phyloP scores from a whole-genome alignment of 2,329 filamentous ascomycete species.

The Cladorrhinum sp. region DNA sequence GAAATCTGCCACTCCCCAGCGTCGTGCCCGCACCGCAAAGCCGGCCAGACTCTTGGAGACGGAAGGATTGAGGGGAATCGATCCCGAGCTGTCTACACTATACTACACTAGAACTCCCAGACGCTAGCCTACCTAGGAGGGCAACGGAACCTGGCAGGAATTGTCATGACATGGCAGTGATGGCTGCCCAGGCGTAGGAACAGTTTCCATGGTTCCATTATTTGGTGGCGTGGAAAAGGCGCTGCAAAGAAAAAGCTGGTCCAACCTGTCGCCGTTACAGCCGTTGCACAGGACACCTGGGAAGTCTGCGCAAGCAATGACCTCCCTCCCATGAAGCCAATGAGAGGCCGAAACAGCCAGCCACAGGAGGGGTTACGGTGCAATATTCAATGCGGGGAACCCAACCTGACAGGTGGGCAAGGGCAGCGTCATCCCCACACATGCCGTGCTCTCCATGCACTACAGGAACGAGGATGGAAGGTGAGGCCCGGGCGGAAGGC shows the following conservation, averaged over 20 bases:
- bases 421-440: constrained; percentile 10
- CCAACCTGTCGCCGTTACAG: neutral
- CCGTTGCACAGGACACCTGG: neutral
- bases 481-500: constrained; percentile 13
- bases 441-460: too few species aligned
- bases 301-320: neutral
- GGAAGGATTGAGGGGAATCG: neutral
- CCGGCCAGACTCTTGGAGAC: neutral
- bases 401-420: neutral
- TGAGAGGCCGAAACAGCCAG: constrained; percentile 14
- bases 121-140: neutral
- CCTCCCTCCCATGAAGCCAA: neutral
- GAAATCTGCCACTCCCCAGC: too few species aligned
- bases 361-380: constrained; percentile 6
- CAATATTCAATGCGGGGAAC: constrained; percentile 20
- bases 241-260: neutral
- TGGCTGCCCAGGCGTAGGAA: neutral
- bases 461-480: constrained; percentile 4
- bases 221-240: neutral
- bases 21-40: too few species aligned
- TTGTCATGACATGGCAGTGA: neutral
- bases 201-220: neutral
- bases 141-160: neutral
- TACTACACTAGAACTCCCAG: neutral
- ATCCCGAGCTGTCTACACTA: neutral